A percentile compares a stretch with the other conserved stretches of the same genome.
phyloP scores from a whole-genome alignment of 306 rosid genomes.

The Prunus persica region DNA sequence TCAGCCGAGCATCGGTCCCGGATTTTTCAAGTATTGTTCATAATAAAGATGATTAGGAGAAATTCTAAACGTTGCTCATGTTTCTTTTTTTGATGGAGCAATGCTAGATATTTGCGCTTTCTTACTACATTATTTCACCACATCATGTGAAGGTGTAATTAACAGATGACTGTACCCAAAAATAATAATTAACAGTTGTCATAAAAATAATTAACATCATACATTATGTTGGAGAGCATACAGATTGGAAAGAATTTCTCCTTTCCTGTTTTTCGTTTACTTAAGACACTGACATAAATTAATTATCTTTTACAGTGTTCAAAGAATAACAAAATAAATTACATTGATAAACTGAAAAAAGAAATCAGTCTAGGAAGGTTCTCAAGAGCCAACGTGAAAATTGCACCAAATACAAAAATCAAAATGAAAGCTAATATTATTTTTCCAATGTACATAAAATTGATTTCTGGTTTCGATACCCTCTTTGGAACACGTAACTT shows the following conservation, averaged over 20 bases:
- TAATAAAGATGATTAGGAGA: too few species aligned
- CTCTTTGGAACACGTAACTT: conserved; percentile 20
- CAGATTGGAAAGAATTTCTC: neutral
- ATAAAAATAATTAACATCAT: neutral
- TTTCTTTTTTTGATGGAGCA: too few species aligned
- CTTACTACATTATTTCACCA: too few species aligned
- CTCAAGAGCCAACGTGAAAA: conserved; percentile 65
- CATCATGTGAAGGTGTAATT: too few species aligned
- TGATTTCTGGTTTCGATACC: conserved; percentile 33
- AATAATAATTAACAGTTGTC: too few species aligned
- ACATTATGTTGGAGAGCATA: neutral
- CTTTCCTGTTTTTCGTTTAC: neutral
- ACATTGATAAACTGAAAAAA: conserved; percentile 31
- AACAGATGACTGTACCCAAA: too few species aligned
- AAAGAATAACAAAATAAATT: neutral
- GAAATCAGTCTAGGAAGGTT: conserved; percentile 56
- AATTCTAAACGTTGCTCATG: too few species aligned
- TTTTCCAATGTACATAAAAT: conserved; percentile 46
- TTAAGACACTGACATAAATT: neutral
- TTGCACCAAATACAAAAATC: conserved; percentile 58
- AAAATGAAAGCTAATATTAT: conserved; percentile 53
- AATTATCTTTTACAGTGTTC: neutral
- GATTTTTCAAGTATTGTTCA: too few species aligned
- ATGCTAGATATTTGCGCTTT: too few species aligned
- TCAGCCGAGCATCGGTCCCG: neutral